Conservation (phyloP, 352 stramenopile genomes). For the Albugo laibachii region DNA sequence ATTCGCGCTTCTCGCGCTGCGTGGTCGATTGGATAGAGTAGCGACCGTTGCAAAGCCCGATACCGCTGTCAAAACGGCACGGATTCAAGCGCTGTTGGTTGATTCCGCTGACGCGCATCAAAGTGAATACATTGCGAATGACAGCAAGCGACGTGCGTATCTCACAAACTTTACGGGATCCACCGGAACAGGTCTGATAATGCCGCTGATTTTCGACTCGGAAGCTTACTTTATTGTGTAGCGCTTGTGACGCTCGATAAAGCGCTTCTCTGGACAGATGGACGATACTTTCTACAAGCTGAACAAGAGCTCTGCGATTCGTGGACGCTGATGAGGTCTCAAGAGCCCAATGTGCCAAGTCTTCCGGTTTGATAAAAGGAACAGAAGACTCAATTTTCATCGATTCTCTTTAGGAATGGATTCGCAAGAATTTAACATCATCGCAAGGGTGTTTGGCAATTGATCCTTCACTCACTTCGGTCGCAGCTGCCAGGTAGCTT, state of each 20-base stretch:
- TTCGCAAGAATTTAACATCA: slow-evolving; percentile 31
- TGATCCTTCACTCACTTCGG: slow-evolving; percentile 88
- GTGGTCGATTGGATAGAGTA: slow-evolving; percentile 16
- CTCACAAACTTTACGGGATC: slow-evolving; percentile 94
- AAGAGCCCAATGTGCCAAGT: slow-evolving; percentile 80
- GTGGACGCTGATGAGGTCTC: slow-evolving; percentile 93
- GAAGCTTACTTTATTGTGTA: not conserved
- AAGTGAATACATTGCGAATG: slow-evolving; percentile 94
- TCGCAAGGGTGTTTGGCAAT: slow-evolving; percentile 79
- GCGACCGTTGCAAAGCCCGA: not conserved
- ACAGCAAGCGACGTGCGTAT: slow-evolving; percentile 90
- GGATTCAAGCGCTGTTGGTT: slow-evolving; percentile 84
- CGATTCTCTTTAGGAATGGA: slow-evolving; percentile 30
- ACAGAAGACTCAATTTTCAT: not conserved
- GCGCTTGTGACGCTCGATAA: slow-evolving; percentile 64
- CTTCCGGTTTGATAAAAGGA: slow-evolving; percentile 46
- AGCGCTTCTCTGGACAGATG: slow-evolving; percentile 95
- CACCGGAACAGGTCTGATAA: slow-evolving; percentile 81
- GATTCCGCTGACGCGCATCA: slow-evolving; percentile 95
- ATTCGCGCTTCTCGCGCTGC: slow-evolving; percentile 24
- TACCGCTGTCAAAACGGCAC: slow-evolving; percentile 17
- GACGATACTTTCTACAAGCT: slow-evolving; percentile 96
- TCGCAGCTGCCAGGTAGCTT: slow-evolving; percentile 45
- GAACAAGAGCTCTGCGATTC: slow-evolving; percentile 81
- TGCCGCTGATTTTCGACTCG: not conserved